phyloP scores from a whole-genome alignment of 371 early-diverging fungal species.

The Basidiobolus meristosporus region DNA sequence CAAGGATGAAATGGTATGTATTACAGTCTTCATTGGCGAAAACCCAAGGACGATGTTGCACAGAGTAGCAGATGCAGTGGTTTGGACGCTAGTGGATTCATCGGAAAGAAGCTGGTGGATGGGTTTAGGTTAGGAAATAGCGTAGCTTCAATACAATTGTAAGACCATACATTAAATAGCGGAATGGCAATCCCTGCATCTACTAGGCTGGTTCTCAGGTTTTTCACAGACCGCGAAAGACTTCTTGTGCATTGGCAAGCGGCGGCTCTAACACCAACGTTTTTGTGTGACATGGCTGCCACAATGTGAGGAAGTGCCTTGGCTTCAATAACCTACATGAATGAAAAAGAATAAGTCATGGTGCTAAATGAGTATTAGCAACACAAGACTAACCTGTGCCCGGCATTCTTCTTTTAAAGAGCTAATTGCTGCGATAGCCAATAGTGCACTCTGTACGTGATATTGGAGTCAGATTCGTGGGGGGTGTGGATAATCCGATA shows the following conservation, averaged over 20 bases:
- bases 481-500: not conserved
- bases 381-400: conserved; percentile 19
- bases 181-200: conserved; percentile 63
- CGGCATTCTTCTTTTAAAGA: conserved; percentile 63
- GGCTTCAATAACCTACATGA: conserved; percentile 39
- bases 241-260: conserved; percentile 65
- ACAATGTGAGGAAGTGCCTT: conserved; percentile 62
- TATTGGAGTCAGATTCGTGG: too few relatives aligned
- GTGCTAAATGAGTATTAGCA: not conserved
- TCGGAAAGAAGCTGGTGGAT: conserved; percentile 42
- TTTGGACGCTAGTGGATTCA: conserved; percentile 36
- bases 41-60: conserved; percentile 80
- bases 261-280: conserved; percentile 40
- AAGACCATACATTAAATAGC: conserved; percentile 31
- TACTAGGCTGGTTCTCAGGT: conserved; percentile 56
- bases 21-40: conserved; percentile 65
- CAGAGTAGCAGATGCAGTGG: conserved; percentile 56
- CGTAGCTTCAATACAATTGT: not conserved
- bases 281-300: conserved; percentile 33
- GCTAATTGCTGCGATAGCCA: conserved; percentile 61
- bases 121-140: not conserved
- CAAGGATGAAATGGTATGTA: not conserved
- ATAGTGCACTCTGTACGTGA: conserved; percentile 27
- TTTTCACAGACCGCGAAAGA: conserved; percentile 61
- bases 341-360: conserved; percentile 1